phyloP scores from a whole-genome alignment of 1,139 yeast species.

The Saccharomyces pastorianus region DNA sequence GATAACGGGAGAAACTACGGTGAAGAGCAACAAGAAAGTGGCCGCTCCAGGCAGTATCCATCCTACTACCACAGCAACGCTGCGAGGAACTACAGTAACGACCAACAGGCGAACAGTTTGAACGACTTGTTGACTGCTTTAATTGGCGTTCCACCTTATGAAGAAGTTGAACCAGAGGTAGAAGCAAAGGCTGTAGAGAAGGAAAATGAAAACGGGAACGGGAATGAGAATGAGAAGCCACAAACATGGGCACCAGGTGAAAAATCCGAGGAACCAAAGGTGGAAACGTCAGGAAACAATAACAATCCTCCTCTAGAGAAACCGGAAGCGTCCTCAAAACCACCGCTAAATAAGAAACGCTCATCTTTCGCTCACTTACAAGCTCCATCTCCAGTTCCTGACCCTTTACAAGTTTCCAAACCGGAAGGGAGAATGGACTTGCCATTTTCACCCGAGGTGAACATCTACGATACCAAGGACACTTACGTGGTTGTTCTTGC shows the following conservation, averaged over 20 bases:
- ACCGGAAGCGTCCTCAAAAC: background rate
- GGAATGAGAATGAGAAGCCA: too few species aligned
- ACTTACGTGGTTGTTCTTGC: constrained; percentile 41
- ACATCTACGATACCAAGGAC: constrained; percentile 42
- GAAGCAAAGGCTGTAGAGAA: constrained; percentile 3
- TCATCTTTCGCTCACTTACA: constrained; percentile 23
- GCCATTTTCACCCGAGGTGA: constrained; percentile 50
- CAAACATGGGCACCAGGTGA: too few species aligned
- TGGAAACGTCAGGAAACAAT: too few species aligned
- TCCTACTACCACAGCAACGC: constrained; percentile 9
- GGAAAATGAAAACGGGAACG: background rate
- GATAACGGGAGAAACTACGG: constrained; percentile 5
- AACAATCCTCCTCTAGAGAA: background rate
- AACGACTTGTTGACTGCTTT: constrained; percentile 17
- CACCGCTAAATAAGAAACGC: constrained; percentile 10
- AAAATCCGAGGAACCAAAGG: too few species aligned
- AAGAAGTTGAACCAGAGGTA: constrained; percentile 4
- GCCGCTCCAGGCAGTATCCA: constrained; percentile 2
- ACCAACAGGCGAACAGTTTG: constrained; percentile 9
- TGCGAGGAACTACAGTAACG: background rate
- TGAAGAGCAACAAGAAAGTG: background rate
- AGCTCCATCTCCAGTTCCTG: constrained; percentile 34
- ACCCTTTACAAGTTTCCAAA: constrained; percentile 39
- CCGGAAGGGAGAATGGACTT: constrained; percentile 37
- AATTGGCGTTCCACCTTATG: constrained; percentile 9